These are phyloP conservation scores for Paraphoma chrysanthemicola DNA, from an alignment of 2,329 filamentous ascomycete species.

Conservation along the genomic window DNA sequence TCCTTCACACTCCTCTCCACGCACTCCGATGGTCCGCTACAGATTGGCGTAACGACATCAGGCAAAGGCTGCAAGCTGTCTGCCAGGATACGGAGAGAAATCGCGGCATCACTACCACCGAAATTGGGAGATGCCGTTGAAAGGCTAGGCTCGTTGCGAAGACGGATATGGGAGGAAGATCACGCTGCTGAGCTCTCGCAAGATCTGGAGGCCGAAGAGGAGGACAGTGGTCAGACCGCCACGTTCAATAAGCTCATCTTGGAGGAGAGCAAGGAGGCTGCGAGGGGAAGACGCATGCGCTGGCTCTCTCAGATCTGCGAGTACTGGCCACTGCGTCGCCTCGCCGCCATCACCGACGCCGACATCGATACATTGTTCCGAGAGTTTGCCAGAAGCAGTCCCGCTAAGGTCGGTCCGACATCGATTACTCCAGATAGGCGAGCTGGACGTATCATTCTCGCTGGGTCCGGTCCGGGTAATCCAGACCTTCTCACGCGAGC, in stretches of 20 bases:
- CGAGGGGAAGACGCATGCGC: slow-evolving; percentile 81
- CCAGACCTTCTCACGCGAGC: slow-evolving; percentile 88
- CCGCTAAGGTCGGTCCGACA: slow-evolving; percentile 36
- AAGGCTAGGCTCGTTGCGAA: slow-evolving; percentile 68
- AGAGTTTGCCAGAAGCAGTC: slow-evolving; percentile 65
- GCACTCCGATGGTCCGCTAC: slow-evolving; percentile 86
- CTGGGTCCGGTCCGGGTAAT: slow-evolving; percentile 90
- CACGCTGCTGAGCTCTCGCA: slow-evolving; percentile 59
- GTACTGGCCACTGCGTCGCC: slow-evolving; percentile 90
- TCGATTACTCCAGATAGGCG: slow-evolving; percentile 24
- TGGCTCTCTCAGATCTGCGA: slow-evolving; percentile 98
- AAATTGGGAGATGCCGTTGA: slow-evolving; percentile 79
- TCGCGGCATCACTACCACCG: slow-evolving; percentile 78
- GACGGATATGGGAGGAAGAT: slow-evolving; percentile 53
- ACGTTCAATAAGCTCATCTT: slow-evolving; percentile 84
- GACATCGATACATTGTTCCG: slow-evolving; percentile 80
- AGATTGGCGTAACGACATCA: slow-evolving; percentile 95
- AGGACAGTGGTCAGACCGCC: slow-evolving; percentile 76
- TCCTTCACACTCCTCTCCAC: slow-evolving; percentile 90
- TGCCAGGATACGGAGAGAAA: slow-evolving; percentile 85
- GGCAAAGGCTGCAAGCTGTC: slow-evolving; percentile 94
- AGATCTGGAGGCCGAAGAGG: slow-evolving; percentile 59
- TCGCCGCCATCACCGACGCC: slow-evolving; percentile 79
- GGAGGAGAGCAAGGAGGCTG: slow-evolving; percentile 74
- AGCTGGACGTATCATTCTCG: slow-evolving; percentile 80